These are phyloP conservation scores for Populus trichocarpa DNA, from an alignment of 441 rosid genomes.

Conservation along the genomic window DNA sequence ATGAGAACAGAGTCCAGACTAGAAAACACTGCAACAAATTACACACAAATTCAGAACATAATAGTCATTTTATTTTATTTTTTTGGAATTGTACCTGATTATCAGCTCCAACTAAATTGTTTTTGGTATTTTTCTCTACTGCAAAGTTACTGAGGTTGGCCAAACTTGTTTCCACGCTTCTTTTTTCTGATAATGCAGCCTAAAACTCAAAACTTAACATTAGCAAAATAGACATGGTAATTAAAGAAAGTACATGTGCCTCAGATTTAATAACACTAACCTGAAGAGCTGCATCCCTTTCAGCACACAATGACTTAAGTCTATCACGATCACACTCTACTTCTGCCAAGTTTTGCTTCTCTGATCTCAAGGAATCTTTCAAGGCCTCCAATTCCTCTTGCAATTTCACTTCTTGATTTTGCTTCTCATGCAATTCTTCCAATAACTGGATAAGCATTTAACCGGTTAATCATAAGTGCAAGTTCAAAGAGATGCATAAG, in stretches of 20 bases:
- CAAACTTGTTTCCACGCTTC: conserved; percentile 54
- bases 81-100: conserved; percentile 45
- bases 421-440: conserved; percentile 73
- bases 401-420: conserved; percentile 49
- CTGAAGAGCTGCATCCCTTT: conserved; percentile 65
- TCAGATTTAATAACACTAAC: conserved; percentile 38
- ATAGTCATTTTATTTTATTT: background rate
- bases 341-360: conserved; percentile 56
- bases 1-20: background rate
- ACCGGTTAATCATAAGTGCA: background rate
- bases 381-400: conserved; percentile 66
- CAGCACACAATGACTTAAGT: conserved; percentile 51
- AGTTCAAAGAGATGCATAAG: background rate
- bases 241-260: background rate
- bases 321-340: conserved; percentile 52
- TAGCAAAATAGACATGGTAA: background rate
- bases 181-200: conserved; percentile 62
- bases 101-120: conserved; percentile 37
- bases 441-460: conserved; percentile 44
- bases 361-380: conserved; percentile 57
- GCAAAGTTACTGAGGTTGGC: conserved; percentile 42
- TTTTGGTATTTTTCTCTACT: conserved; percentile 39
- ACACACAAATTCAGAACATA: background rate
- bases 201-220: conserved; percentile 25
- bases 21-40: background rate